A percentile compares a stretch with the other conserved stretches of the same genome.
phyloP scores from a whole-genome alignment of 495 filamentous ascomycete genomes.

The Neurospora terricola region DNA sequence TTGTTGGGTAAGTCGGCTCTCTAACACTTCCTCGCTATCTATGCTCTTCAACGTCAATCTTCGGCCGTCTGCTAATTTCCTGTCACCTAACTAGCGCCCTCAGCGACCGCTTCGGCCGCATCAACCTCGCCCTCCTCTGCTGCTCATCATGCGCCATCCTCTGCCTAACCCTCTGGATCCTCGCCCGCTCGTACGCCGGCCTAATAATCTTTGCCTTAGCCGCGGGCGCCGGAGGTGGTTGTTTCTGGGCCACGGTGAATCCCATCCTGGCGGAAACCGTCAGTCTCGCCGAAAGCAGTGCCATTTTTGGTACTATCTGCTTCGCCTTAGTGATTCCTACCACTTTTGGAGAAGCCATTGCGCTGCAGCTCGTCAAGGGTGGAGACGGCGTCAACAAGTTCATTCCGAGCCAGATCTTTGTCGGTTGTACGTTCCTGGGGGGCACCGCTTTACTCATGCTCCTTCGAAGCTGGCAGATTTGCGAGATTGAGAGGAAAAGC shows the following conservation, averaged over 20 bases:
- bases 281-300: conserved; percentile 36
- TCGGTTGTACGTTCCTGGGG: conserved; percentile 8
- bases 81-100: conserved; percentile 12
- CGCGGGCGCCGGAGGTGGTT: conserved; percentile 52
- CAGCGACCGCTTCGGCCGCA: conserved; percentile 51
- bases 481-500: conserved; percentile 2
- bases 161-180: conserved; percentile 56
- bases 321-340: conserved; percentile 11
- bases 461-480: conserved; percentile 9
- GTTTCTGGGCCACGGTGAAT: conserved; percentile 62
- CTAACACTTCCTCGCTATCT: neutral
- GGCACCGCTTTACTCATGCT: conserved; percentile 3
- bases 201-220: conserved; percentile 59
- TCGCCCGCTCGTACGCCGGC: conserved; percentile 51
- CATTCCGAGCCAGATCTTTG: conserved; percentile 7
- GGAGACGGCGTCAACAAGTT: conserved; percentile 5
- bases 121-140: conserved; percentile 45
- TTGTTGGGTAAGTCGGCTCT: conserved; percentile 40
- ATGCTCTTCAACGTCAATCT: neutral
- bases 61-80: neutral
- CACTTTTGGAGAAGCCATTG: conserved; percentile 10
- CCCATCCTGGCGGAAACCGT: conserved; percentile 72
- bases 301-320: conserved; percentile 5
- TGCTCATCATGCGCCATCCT: conserved; percentile 8
- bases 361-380: conserved; percentile 9